A percentile compares a stretch with the other conserved stretches of the same genome.
These are phyloP conservation scores for Russula emetica DNA, from an alignment of 768 basidiomycete genomes.

Conservation along the genomic window DNA sequence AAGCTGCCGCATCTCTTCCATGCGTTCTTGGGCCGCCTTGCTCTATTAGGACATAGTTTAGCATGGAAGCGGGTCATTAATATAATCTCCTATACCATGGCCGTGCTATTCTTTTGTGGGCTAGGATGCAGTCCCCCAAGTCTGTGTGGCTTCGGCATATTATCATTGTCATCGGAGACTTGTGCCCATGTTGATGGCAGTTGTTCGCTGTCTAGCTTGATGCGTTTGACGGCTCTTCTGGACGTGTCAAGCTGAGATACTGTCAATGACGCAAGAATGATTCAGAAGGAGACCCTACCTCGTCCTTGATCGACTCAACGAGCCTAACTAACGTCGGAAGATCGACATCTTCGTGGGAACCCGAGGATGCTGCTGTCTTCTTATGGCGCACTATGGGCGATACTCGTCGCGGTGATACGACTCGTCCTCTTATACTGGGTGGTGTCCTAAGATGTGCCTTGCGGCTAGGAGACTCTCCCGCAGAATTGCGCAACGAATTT, in stretches of 20 bases:
- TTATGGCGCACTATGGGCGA: constrained; percentile 27
- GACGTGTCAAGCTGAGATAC: constrained; percentile 61
- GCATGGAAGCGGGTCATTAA: not conserved
- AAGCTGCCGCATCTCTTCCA: constrained; percentile 79
- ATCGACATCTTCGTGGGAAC: constrained; percentile 35
- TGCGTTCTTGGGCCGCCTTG: constrained; percentile 67
- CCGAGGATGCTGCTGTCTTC: constrained; percentile 4
- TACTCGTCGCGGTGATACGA: constrained; percentile 28
- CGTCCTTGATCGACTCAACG: constrained; percentile 55
- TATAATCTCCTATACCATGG: constrained; percentile 39
- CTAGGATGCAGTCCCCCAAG: constrained; percentile 43
- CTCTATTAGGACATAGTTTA: constrained; percentile 42
- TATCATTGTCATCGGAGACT: constrained; percentile 17
- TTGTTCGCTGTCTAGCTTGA: constrained; percentile 64
- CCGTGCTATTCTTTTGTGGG: constrained; percentile 38
- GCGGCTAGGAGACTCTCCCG: constrained; percentile 36
- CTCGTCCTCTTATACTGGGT: constrained; percentile 37
- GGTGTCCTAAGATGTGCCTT: constrained; percentile 38
- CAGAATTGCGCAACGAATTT: constrained; percentile 51
- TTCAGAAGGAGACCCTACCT: constrained; percentile 44
- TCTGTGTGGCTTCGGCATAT: constrained; percentile 50
- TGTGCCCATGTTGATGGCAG: constrained; percentile 25
- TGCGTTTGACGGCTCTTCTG: constrained; percentile 65
- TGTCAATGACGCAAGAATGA: constrained; percentile 6
- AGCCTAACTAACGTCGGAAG: constrained; percentile 46